Percentiles rank a stretch among this genome's conserved stretches.
Evolutionary conservation across 306 rosid species (phyloP).

Genomic region (Coriaria nepalensis): DNA sequence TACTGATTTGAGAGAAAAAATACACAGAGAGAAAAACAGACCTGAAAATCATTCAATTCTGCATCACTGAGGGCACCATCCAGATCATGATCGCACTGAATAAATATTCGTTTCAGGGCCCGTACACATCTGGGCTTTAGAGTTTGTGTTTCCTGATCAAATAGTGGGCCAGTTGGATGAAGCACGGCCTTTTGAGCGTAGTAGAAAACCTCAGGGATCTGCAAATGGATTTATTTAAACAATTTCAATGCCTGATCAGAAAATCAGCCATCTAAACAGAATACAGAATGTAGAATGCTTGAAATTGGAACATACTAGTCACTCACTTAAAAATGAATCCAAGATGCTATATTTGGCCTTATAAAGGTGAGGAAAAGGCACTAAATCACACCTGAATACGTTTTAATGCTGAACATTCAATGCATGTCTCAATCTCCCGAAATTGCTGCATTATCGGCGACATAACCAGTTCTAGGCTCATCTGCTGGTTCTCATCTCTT

Average conservation of each 20-base stretch:
- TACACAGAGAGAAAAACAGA: background rate
- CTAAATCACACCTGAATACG: slow-evolving; percentile 66
- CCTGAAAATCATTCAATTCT: slow-evolving; percentile 56
- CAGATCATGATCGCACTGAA: slow-evolving; percentile 83
- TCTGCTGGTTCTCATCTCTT: slow-evolving; percentile 83
- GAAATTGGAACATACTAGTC: too few species aligned
- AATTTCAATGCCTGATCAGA: too few species aligned
- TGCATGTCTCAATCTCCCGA: slow-evolving; percentile 98
- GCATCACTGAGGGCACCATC: slow-evolving; percentile 75
- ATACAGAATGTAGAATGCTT: too few species aligned
- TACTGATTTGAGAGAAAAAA: too few species aligned
- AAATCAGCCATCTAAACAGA: too few species aligned
- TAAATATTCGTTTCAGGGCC: slow-evolving; percentile 89
- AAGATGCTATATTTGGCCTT: background rate
- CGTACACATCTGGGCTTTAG: slow-evolving; percentile 89
- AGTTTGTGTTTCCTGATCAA: slow-evolving; percentile 93
- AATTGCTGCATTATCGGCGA: slow-evolving; percentile 98
- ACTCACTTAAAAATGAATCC: too few species aligned
- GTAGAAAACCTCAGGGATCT: slow-evolving; percentile 97
- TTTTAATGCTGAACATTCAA: slow-evolving; percentile 83
- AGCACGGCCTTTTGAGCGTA: slow-evolving; percentile 98
- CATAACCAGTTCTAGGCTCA: slow-evolving; percentile 94
- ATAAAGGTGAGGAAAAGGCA: background rate
- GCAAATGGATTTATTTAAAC: slow-evolving; percentile 11
- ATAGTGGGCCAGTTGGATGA: slow-evolving; percentile 93